A percentile compares a stretch with the other conserved stretches of the same genome.
These are phyloP conservation scores for Gleditsia sinensis DNA, from an alignment of 306 rosid genomes.

Conservation along the genomic window DNA sequence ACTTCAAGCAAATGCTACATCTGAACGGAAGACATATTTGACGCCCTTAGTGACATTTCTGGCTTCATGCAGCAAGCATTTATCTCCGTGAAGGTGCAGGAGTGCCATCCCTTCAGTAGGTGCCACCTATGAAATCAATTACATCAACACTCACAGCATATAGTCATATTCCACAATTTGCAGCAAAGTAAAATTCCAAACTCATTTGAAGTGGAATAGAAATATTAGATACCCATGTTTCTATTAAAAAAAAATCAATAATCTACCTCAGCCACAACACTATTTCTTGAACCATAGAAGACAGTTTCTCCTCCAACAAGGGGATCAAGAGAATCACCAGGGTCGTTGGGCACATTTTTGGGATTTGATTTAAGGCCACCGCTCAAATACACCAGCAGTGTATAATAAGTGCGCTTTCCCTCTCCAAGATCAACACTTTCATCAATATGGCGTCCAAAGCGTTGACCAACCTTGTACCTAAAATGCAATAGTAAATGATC, in stretches of 20 bases:
- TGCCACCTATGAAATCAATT: constrained; percentile 57
- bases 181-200: not conserved
- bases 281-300: constrained; percentile 82
- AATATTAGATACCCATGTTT: constrained; percentile 7
- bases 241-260: not conserved
- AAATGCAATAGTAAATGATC: constrained; percentile 24
- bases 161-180: constrained; percentile 31
- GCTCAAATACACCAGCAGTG: constrained; percentile 80
- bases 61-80: constrained; percentile 94
- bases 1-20: constrained; percentile 73
- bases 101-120: constrained; percentile 96
- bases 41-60: constrained; percentile 80
- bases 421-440: constrained; percentile 78
- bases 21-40: constrained; percentile 87
- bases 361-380: constrained; percentile 66
- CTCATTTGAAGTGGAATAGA: not conserved
- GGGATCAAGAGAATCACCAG: constrained; percentile 51
- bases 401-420: constrained; percentile 77
- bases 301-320: constrained; percentile 93
- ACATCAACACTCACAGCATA: constrained; percentile 34
- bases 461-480: constrained; percentile 87
- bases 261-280: constrained; percentile 76
- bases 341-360: constrained; percentile 46
- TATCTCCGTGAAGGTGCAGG: constrained; percentile 83
- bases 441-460: constrained; percentile 92